Evolutionary conservation across 768 basidiomycete species (phyloP), one percentile per base, ranked within the genome.

Genomic region (Coprinellus micaceus): DNA sequence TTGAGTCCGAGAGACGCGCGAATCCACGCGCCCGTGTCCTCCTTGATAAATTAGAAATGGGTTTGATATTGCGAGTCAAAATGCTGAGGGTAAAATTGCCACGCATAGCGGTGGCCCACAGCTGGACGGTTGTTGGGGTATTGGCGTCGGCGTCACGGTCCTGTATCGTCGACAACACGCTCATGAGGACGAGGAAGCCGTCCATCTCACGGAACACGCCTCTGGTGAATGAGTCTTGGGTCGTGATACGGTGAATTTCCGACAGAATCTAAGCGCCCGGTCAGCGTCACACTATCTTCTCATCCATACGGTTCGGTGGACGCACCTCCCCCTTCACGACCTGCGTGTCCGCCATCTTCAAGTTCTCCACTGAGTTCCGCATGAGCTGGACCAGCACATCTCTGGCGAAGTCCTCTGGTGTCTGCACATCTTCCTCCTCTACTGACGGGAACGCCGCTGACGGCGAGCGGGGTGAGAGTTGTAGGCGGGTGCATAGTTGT

Each of bases 161-260:
- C 52, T 78, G 68, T 0, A 88, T 69, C 0, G 82, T 82, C 1
- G 89, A 87, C 3, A 94, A 74, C 28, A 88, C 77, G 61, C 82
- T 88, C 71, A 91, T 83, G 29, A 91, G 72, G 10, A 83, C 80
- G 19, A 92, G 73, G 66, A 91, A 92, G 0, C 91, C 91, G 58
- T 93, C 91, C 63, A 88, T 74, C 63, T 91, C 88, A 4, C 91
- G 78, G 67, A 94, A 93, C 19, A 86, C 83, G 54, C 86, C 84
- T 67, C 86, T 88, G 11, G 88, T 88, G 41, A 67, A 72, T 2
- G 75, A 66, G 61, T 89, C 85, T 66, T 89, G 83, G 15, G 77
- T 74, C 76, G 92, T 77, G 22, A 87, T 82, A 15, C 82, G 75
- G 53, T 83, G 81, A 39, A 93, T 84, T 64, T 90, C 87, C 19